phyloP scores from a whole-genome alignment of 768 basidiomycete genomes.

The Lactarius vividus region DNA sequence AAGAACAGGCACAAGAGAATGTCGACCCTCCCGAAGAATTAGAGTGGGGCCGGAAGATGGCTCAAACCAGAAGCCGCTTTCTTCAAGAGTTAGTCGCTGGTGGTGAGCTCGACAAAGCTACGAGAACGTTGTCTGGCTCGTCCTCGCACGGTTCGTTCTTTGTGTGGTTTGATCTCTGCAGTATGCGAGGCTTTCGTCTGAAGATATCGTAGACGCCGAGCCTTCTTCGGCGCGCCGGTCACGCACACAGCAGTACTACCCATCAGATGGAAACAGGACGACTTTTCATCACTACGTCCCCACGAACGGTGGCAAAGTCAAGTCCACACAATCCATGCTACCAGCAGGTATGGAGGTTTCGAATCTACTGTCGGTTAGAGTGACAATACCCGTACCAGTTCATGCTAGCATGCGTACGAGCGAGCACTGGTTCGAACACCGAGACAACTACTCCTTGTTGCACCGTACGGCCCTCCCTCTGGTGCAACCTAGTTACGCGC shows the following conservation, averaged over 20 bases:
- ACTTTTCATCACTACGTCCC: slow-evolving; percentile 31
- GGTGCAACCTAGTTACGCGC: slow-evolving; percentile 12
- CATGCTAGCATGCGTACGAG: slow-evolving; percentile 22
- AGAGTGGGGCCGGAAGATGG: slow-evolving; percentile 76
- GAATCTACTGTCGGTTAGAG: not conserved
- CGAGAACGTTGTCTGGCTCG: slow-evolving; percentile 28
- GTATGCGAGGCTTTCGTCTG: not conserved
- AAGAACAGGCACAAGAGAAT: slow-evolving; percentile 64
- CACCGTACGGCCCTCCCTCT: slow-evolving; percentile 37
- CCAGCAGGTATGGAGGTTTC: slow-evolving; percentile 23
- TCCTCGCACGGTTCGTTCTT: slow-evolving; percentile 26
- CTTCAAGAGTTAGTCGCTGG: slow-evolving; percentile 62
- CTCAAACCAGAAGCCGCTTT: slow-evolving; percentile 65
- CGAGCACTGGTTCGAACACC: slow-evolving; percentile 21
- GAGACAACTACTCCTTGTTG: slow-evolving; percentile 40
- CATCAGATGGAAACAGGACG: slow-evolving; percentile 24
- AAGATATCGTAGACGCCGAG: slow-evolving; percentile 12
- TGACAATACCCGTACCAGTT: slow-evolving; percentile 11
- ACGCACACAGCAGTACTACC: slow-evolving; percentile 25
- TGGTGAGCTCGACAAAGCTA: slow-evolving; percentile 39
- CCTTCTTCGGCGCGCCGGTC: slow-evolving; percentile 21
- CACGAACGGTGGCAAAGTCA: slow-evolving; percentile 22
- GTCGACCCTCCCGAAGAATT: slow-evolving; percentile 75
- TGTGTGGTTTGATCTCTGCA: not conserved
- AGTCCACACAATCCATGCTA: slow-evolving; percentile 13